phyloP scores from a whole-genome alignment of 345 rosid species.

The Rubroshorea leprosula region DNA sequence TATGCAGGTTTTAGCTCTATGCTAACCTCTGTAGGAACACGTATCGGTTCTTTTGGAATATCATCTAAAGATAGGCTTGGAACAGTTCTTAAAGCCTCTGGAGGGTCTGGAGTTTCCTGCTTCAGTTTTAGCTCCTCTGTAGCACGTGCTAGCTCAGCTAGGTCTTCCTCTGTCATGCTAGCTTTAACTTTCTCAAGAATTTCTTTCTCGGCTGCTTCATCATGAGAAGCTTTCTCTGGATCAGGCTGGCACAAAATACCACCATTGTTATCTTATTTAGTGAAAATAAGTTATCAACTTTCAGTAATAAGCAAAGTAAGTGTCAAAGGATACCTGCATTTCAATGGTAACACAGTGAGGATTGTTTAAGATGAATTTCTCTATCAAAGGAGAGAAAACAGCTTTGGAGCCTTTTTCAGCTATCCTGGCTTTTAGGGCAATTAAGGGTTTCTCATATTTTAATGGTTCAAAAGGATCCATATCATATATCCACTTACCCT shows the following conservation, averaged over 20 bases:
- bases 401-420: conserved; percentile 87
- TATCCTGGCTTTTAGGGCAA: conserved; percentile 70
- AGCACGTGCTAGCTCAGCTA: conserved; percentile 83
- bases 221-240: conserved; percentile 79
- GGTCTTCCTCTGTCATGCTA: conserved; percentile 84
- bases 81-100: conserved; percentile 77
- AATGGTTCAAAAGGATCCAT: conserved; percentile 96
- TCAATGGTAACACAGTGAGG: conserved; percentile 83
- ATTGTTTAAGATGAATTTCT: conserved; percentile 76
- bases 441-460: conserved; percentile 81
- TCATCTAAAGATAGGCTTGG: conserved; percentile 72
- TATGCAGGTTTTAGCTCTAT: background rate
- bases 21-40: conserved; percentile 71
- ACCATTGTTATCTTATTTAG: conserved; percentile 19
- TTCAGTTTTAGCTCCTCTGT: conserved; percentile 77
- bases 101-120: conserved; percentile 97
- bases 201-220: conserved; percentile 79
- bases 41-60: conserved; percentile 83
- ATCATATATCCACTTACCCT: conserved; percentile 99
- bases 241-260: conserved; percentile 60
- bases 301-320: conserved; percentile 8
- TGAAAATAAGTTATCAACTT: conserved; percentile 9
- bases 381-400: conserved; percentile 87
- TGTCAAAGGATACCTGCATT: conserved; percentile 66
- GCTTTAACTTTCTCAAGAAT: conserved; percentile 63